Base-by-base conservation (phyloP, 139 green algal species). In the Coelastrella sp. region DNA sequence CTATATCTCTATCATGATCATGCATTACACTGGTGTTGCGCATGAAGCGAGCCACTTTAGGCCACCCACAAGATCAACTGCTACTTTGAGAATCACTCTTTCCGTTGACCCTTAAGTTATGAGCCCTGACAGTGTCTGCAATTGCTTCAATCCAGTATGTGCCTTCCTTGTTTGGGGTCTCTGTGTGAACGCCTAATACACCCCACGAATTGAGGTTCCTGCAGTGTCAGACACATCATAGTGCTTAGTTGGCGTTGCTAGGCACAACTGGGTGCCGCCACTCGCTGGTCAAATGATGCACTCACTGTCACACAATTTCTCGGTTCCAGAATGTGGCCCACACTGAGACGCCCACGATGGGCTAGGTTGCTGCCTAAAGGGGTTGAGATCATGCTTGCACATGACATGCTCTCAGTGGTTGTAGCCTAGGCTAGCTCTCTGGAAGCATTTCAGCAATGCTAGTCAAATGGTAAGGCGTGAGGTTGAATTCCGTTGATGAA, bases 121-220 rank as follows among this genome's bases (percentile, higher is more conserved):
- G 91, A 5, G 7, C 54, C 32, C 81, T 87, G 23, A 95, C 92
- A 32, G 89, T 92, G 3, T 47, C 80, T 5, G 82, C 54, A 22
- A 86, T 77, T 2, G 13, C 22, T 17, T 79, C 64, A 87, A 93
- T 87, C 5, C 86, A 61, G 83, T 94, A 95, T 56, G 71, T 91
- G 32, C 93, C 93, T 54, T 90, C 88, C 14, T 83, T 87, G 23
- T 68, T 93, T 66, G 90, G 94, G 92, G 65, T 91, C 74, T 92
- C 64, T 5, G 92, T 91, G 78, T 93, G 93, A 10, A 94, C 85
- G 3, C 77, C 87, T 68, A 68, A 89, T 17, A 95, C 83, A 71
- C 94, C 92, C 93, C 92, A 95, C 32, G 32, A 85, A 65, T 73
- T 90, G 19, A 89, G 73, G 83, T 89, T 91, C 64, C 64, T 71